These are phyloP conservation scores for Phytophthora sp. DNA, from an alignment of 352 stramenopile genomes.

Conservation along the genomic window DNA sequence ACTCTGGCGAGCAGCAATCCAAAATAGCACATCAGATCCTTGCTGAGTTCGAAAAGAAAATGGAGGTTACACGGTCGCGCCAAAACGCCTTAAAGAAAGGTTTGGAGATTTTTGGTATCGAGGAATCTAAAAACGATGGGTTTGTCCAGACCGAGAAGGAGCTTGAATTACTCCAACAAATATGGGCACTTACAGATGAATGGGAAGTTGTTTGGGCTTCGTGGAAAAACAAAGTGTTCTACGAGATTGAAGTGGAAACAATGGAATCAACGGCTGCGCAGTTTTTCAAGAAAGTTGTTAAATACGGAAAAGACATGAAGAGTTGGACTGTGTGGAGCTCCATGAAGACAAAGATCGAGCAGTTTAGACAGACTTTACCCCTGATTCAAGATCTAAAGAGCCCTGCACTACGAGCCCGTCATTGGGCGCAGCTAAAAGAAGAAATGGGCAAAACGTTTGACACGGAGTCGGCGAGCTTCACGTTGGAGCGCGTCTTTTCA, in stretches of 20 bases:
- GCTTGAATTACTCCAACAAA: slow-evolving; percentile 89
- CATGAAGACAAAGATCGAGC: slow-evolving; percentile 95
- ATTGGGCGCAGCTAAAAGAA: slow-evolving; percentile 91
- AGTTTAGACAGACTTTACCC: slow-evolving; percentile 92
- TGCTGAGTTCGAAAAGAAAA: slow-evolving; percentile 91
- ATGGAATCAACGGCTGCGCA: slow-evolving; percentile 91
- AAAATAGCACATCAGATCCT: slow-evolving; percentile 64
- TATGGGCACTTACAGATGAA: slow-evolving; percentile 90
- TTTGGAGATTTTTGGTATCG: slow-evolving; percentile 93
- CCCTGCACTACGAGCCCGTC: slow-evolving; percentile 82
- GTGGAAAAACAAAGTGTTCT: slow-evolving; percentile 93
- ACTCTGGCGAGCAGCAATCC: slow-evolving; percentile 69
- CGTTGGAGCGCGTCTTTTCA: slow-evolving; percentile 87
- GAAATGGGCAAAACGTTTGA: slow-evolving; percentile 89
- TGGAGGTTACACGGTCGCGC: slow-evolving; percentile 69
- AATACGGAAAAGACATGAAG: slow-evolving; percentile 94
- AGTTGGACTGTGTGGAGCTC: slow-evolving; percentile 91
- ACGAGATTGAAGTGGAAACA: slow-evolving; percentile 91
- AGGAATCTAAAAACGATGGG: slow-evolving; percentile 86
- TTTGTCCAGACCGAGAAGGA: slow-evolving; percentile 90
- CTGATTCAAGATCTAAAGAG: slow-evolving; percentile 94
- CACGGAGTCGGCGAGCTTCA: slow-evolving; percentile 76
- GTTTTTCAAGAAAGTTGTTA: slow-evolving; percentile 94
- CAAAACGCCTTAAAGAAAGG: slow-evolving; percentile 89
- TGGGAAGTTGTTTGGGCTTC: slow-evolving; percentile 91